Conservation (phyloP, 495 filamentous ascomycete genomes). For the Trypethelium eluteriae region DNA sequence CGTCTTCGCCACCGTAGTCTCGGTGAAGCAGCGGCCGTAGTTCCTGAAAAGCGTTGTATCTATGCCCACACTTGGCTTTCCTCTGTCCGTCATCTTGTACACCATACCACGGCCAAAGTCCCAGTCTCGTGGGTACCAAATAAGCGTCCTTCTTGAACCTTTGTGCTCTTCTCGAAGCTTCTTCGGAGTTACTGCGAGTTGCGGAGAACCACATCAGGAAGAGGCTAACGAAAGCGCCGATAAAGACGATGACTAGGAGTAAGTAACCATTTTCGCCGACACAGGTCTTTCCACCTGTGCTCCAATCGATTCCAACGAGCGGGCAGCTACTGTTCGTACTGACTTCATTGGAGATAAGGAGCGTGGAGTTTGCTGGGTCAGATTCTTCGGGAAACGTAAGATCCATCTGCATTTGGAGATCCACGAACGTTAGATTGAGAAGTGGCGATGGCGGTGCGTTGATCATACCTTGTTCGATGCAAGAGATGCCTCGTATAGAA, state of each 20-base stretch:
- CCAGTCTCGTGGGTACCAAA: background rate
- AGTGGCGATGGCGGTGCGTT: too few relatives aligned
- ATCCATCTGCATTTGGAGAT: background rate
- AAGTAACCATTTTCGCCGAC: background rate
- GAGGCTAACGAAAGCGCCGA: background rate
- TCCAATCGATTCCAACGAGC: constrained; percentile 3
- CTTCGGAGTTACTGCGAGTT: background rate
- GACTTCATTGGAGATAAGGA: background rate
- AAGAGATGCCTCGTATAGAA: too few relatives aligned
- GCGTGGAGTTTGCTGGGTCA: background rate
- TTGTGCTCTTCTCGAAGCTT: background rate
- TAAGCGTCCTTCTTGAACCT: background rate
- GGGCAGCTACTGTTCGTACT: background rate
- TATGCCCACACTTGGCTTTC: background rate
- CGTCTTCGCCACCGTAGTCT: background rate
- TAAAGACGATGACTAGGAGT: background rate
- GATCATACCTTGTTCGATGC: too few relatives aligned
- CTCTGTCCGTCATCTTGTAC: background rate
- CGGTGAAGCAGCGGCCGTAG: background rate
- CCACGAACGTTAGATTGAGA: too few relatives aligned
- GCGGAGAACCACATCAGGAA: background rate
- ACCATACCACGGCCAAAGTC: background rate
- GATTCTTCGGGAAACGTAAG: background rate
- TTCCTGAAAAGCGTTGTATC: background rate
- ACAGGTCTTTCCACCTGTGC: background rate